phyloP scores from a whole-genome alignment of 2,329 filamentous ascomycete genomes.

The Curvularia spicifera region DNA sequence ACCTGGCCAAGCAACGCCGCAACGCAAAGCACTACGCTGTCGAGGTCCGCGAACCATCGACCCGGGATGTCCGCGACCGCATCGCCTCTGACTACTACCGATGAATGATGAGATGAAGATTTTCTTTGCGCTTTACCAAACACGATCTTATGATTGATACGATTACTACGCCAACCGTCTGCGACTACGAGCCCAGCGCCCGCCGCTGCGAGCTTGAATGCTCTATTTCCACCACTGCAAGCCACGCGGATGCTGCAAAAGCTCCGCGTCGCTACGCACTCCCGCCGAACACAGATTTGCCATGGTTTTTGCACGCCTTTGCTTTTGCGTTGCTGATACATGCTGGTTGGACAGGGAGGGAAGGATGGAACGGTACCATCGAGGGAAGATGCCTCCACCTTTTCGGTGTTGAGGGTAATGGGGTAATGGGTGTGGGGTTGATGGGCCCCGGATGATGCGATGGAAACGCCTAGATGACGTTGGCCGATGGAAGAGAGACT shows the following conservation, averaged over 20 bases:
- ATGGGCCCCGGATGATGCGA: slow-evolving; percentile 16
- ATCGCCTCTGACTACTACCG: slow-evolving; percentile 50
- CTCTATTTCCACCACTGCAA: slow-evolving; percentile 8
- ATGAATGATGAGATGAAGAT: slow-evolving; percentile 33
- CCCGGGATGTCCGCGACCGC: slow-evolving; percentile 46
- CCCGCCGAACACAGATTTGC: slow-evolving; percentile 14
- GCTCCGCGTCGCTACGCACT: slow-evolving; percentile 14
- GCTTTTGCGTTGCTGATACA: slow-evolving; percentile 21
- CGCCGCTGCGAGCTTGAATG: slow-evolving; percentile 1
- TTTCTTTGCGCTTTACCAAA: slow-evolving; percentile 15
- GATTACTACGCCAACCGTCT: slow-evolving; percentile 12
- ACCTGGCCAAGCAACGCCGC: slow-evolving; percentile 45
- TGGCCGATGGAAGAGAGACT: slow-evolving; percentile 4
- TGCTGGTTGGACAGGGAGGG: slow-evolving; percentile 13
- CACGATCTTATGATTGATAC: slow-evolving; percentile 8
- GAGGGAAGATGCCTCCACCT: slow-evolving; percentile 21
- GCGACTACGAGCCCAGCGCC: slow-evolving; percentile 14
- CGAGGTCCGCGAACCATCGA: slow-evolving; percentile 51
- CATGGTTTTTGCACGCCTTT: slow-evolving; percentile 22
- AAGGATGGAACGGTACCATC: slow-evolving; percentile 10
- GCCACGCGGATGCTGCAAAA: slow-evolving; percentile 17
- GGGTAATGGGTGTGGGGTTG: slow-evolving; percentile 13
- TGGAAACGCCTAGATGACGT: slow-evolving; percentile 18
- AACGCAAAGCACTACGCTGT: slow-evolving; percentile 49
- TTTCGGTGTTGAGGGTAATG: slow-evolving; percentile 24